Conservation (phyloP, 805 yeast genomes). For the Debaryomyces castellii region DNA sequence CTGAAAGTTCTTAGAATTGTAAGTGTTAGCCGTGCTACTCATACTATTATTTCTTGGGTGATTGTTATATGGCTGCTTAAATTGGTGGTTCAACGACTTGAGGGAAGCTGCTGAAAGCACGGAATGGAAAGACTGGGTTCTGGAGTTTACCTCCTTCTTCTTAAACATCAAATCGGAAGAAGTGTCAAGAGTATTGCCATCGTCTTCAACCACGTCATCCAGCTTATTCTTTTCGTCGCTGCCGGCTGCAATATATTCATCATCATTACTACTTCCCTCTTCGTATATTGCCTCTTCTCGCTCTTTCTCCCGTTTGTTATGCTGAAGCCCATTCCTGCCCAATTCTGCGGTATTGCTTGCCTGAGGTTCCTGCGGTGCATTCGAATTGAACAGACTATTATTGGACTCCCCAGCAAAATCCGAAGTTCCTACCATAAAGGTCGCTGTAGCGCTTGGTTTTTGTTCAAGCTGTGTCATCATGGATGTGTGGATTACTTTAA, state of each 20-base stretch:
- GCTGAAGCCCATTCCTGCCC: not conserved
- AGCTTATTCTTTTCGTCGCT: constrained; percentile 1
- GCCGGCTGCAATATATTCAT: not conserved
- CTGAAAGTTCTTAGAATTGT: constrained; percentile 38
- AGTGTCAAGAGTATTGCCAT: constrained; percentile 11
- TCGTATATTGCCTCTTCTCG: not conserved
- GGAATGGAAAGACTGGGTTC: constrained; percentile 45
- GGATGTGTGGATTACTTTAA: not conserved
- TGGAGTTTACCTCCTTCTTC: constrained; percentile 36
- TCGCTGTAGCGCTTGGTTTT: not conserved
- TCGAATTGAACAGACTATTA: not conserved
- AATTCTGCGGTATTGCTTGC: not conserved
- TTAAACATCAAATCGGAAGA: constrained; percentile 28
- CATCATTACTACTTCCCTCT: not conserved
- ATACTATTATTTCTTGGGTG: constrained; percentile 16
- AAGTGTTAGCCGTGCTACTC: constrained; percentile 20
- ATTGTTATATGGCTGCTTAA: constrained; percentile 5
- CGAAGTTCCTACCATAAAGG: not conserved
- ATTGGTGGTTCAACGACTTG: constrained; percentile 35
- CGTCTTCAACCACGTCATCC: constrained; percentile 5
- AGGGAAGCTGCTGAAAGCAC: constrained; percentile 45
- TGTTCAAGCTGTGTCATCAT: not conserved
- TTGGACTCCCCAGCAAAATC: not conserved
- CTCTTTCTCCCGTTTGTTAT: not conserved
- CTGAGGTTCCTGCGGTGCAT: not conserved